Evolutionary conservation across 2,329 filamentous ascomycete genomes (phyloP), one percentile per base, ranked within the genome.

Genomic region (Pseudogymnoascus sp.): DNA sequence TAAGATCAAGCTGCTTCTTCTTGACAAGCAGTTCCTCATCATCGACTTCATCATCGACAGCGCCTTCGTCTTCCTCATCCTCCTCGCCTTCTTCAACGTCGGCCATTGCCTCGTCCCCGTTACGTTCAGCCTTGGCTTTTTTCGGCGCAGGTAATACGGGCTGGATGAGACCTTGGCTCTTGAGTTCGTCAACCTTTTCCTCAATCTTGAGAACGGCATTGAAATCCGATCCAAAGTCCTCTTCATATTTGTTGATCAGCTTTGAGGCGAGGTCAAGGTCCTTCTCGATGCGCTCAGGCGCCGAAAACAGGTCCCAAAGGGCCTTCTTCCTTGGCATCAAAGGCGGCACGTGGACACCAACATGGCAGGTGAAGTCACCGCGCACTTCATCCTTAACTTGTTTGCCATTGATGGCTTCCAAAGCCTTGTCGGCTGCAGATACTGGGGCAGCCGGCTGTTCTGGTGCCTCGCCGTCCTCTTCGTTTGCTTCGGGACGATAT

Each of bases 351-450:
- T 99, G 95, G 21, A 99, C 90, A 65, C 95, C 95, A 60, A 97
- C 95, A 72, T 99, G 95, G 73, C 95, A 97, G 31, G 93, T 93
- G 74, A 99, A 99, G 74, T 99, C 95, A 42, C 95, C 95, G 61
- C 93, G 89, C 59, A 89, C 87, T 68, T 96, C 89, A 72, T 99
- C 95, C 71, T 96, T 91, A 66, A 99, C 96, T 0, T 92, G 96
- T 79, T 99, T 97, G 69, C 93, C 91, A 71, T 99, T 97, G 70
- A 99, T 88, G n/a, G 92, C 91, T 66, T 95, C 91, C 0, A 97
- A 82, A 1, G 93, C 93, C 72, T 90, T 93, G 53, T 96, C 90
- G 0, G 92, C 91, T 1, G 88, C 89, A 2, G 82, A 82, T 2
- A 77, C 69, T 1, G 80, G 77, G 4, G 74, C 76, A 1, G 76